Evolutionary conservation across 164 flowering plant species (phyloP), one percentile per base, ranked within the genome.

Genomic region (Stephania yunnanensis): DNA sequence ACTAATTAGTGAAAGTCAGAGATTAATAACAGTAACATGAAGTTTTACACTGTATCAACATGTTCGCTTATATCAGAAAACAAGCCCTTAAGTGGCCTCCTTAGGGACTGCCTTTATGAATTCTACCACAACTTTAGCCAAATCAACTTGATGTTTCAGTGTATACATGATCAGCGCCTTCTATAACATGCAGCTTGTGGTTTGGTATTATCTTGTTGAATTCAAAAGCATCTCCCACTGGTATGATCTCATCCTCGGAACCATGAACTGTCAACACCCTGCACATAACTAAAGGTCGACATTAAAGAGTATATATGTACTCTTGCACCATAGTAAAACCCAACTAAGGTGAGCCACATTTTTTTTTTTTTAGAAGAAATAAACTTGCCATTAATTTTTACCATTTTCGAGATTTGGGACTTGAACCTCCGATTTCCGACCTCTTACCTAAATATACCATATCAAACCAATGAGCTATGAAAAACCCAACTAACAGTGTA

Each of bases 201-300:
- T 90, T 91, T 6, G 72, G 76, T 71, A 89, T 88, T 58, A 81
- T 6, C 80, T 86, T 89, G 44, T 80, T 80, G 69, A 91, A 91
- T 75, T 85, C 87, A 20, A 77, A 64, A 55, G 96, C 89, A 84
- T 89, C 92, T 75, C 77, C 82, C 0, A 71, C 82, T 0, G 90
- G 87, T 46, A 87, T 87, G 8, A 84, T 74, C 75, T 85, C 82
- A 77, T 91, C 94, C 77, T 6, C 36, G 53, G 91, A 84, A 46
- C 94, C 94, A 80, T 91, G 94, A 69, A 91, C 78, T 4, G 92
- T 91, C 81, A 90, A 71, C 20, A 90, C 90, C 83, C 92, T 88
- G 89, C n/a, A 78, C 48, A 50, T 13, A 71, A 72, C 19, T n/a
- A 19, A 12, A 55, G 61, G 17, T 55, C 25, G 25, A 25, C 25